These are phyloP conservation scores for Fusarium equiseti DNA, from an alignment of 2,329 filamentous ascomycete genomes.

Conservation along the genomic window DNA sequence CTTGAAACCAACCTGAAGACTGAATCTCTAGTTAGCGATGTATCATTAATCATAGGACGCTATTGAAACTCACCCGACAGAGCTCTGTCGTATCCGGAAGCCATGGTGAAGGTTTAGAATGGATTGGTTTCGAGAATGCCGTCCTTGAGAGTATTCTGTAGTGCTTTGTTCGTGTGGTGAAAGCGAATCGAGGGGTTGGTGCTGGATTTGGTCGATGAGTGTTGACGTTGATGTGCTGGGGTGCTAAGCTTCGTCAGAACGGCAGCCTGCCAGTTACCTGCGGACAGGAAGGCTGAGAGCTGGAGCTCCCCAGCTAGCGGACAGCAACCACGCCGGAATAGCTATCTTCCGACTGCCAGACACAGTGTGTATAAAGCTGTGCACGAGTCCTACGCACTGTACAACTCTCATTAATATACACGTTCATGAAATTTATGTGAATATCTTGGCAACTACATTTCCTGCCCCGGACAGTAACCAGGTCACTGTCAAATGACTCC, in stretches of 20 bases:
- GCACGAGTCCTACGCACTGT: conserved; percentile 1
- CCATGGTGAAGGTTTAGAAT: conserved; percentile 64
- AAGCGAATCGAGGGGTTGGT: conserved; percentile 29
- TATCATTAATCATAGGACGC: conserved; percentile 48
- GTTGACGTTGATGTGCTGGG: conserved; percentile 45
- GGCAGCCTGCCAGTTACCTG: conserved; percentile 52
- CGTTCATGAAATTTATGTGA: not conserved
- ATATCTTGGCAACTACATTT: not conserved
- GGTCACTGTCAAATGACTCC: not conserved
- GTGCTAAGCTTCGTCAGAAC: conserved; percentile 56
- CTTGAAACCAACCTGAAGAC: conserved; percentile 79
- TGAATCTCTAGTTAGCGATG: conserved; percentile 64
- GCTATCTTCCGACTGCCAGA: conserved; percentile 43
- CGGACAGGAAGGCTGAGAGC: conserved; percentile 49
- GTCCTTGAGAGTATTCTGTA: conserved; percentile 1
- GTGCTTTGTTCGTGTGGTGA: conserved; percentile 20
- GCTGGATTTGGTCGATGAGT: conserved; percentile 36
- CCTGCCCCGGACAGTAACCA: not conserved
- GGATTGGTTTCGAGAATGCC: not conserved
- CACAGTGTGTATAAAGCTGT: conserved; percentile 8
- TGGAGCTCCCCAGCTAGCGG: conserved; percentile 45
- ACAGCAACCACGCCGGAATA: conserved; percentile 46
- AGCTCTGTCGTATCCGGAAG: conserved; percentile 98
- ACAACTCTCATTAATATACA: not conserved
- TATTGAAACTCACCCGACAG: conserved; percentile 83